These are phyloP conservation scores for Hypoxylon crocopeplum DNA, from an alignment of 495 filamentous ascomycete genomes.

Conservation along the genomic window DNA sequence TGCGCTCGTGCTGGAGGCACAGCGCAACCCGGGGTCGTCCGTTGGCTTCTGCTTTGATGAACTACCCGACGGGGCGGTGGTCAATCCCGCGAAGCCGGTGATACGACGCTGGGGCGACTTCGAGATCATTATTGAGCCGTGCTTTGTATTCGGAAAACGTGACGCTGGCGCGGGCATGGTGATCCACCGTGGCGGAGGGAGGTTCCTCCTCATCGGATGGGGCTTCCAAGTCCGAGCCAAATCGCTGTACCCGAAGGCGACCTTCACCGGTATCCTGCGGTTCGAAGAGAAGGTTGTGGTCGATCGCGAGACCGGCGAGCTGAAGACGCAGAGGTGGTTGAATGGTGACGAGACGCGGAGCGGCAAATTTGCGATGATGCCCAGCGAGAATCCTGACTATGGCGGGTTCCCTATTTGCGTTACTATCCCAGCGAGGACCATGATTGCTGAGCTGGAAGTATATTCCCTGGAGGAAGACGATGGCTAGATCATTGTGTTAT, in stretches of 20 bases:
- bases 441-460: conserved; percentile 55
- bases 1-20: conserved; percentile 51
- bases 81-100: conserved; percentile 29
- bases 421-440: conserved; percentile 56
- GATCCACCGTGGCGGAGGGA: conserved; percentile 41
- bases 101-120: conserved; percentile 37
- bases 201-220: conserved; percentile 56
- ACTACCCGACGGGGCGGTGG: not conserved
- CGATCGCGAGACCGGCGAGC: conserved; percentile 44
- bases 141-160: conserved; percentile 57
- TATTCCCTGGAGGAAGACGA: conserved; percentile 47
- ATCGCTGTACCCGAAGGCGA: conserved; percentile 35
- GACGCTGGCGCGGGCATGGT: conserved; percentile 54
- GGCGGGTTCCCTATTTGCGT: conserved; percentile 58
- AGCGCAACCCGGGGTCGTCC: conserved; percentile 40
- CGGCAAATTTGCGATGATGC: conserved; percentile 56
- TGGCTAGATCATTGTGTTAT: too few species aligned
- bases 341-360: conserved; percentile 60
- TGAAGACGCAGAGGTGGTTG: conserved; percentile 47
- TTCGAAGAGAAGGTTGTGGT: conserved; percentile 51
- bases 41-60: conserved; percentile 61
- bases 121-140: conserved; percentile 49
- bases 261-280: conserved; percentile 53
- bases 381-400: conserved; percentile 58
- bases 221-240: conserved; percentile 53